Evolutionary conservation across 2,329 filamentous ascomycete genomes (phyloP).

Genomic region (Dothistroma pini): DNA sequence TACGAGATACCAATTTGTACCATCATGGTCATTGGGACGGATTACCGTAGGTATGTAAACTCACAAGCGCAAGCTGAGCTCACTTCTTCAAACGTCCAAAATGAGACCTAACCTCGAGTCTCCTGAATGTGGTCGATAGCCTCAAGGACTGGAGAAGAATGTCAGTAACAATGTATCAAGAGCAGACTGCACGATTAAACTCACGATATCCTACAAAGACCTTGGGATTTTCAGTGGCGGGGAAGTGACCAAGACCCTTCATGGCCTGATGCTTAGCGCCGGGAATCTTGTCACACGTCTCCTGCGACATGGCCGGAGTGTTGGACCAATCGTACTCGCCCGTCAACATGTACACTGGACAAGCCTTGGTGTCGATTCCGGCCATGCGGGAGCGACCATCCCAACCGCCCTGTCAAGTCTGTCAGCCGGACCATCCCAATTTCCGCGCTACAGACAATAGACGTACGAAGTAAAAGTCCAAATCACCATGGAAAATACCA

Average conservation of each 20-base stretch:
- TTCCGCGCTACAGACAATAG: too few species aligned
- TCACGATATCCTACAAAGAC: slow-evolving; percentile 32
- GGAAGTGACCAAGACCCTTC: slow-evolving; percentile 48
- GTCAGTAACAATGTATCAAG: background rate
- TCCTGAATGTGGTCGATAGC: slow-evolving; percentile 35
- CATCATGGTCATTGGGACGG: background rate
- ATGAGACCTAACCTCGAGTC: slow-evolving; percentile 11
- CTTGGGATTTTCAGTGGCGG: slow-evolving; percentile 43
- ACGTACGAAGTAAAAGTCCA: slow-evolving; percentile 49
- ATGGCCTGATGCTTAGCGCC: slow-evolving; percentile 45
- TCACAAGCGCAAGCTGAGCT: background rate
- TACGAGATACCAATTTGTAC: background rate
- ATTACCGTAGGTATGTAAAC: background rate
- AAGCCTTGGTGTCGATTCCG: slow-evolving; percentile 47
- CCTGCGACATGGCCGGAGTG: slow-evolving; percentile 45
- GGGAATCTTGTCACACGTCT: slow-evolving; percentile 47
- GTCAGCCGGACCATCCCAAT: background rate
- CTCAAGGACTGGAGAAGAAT: slow-evolving; percentile 26
- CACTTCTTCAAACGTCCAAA: background rate
- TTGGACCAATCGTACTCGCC: slow-evolving; percentile 51
- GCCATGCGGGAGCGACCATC: slow-evolving; percentile 43
- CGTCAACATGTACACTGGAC: slow-evolving; percentile 51
- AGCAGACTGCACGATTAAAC: slow-evolving; percentile 5
- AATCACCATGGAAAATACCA: slow-evolving; percentile 51
- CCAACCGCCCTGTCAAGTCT: slow-evolving; percentile 35